Conservation (phyloP, 2,329 filamentous ascomycete genomes). For the Chaetoscypha palmicola region DNA sequence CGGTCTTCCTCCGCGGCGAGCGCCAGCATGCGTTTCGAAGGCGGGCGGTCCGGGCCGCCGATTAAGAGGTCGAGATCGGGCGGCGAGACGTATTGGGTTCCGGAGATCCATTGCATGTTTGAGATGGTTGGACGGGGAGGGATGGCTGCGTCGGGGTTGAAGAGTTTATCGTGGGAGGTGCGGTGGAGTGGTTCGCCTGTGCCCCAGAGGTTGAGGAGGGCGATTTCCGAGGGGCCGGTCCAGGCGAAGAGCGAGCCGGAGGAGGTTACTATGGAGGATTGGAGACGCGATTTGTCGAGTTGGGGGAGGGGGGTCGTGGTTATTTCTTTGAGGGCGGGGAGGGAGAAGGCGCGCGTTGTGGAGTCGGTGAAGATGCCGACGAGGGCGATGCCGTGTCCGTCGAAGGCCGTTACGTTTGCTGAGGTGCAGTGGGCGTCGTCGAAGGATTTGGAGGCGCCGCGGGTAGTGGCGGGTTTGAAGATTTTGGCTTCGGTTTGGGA, state of each 20-base stretch:
- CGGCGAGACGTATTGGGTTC: constrained; percentile 83
- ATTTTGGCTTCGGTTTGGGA: constrained; percentile 70
- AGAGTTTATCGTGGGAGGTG: constrained; percentile 60
- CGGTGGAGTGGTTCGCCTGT: constrained; percentile 57
- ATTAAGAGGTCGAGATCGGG: constrained; percentile 86
- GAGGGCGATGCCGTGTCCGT: constrained; percentile 69
- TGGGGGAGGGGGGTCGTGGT: constrained; percentile 58
- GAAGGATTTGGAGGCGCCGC: constrained; percentile 88
- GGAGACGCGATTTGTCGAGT: constrained; percentile 67
- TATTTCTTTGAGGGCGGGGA: constrained; percentile 86
- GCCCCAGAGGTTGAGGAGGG: constrained; percentile 79
- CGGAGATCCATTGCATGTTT: constrained; percentile 92
- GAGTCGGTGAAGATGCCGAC: constrained; percentile 82
- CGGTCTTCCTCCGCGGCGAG: constrained; percentile 71
- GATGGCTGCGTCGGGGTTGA: constrained; percentile 66
- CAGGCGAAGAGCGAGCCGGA: constrained; percentile 82
- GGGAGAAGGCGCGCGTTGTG: constrained; percentile 69
- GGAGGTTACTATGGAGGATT: constrained; percentile 62
- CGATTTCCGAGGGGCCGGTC: constrained; percentile 81
- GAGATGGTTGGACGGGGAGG: constrained; percentile 88
- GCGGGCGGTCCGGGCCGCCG: constrained; percentile 78
- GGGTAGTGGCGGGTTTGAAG: constrained; percentile 75
- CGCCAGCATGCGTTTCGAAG: constrained; percentile 80
- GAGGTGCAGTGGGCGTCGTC: constrained; percentile 75
- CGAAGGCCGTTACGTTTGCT: constrained; percentile 67